Conservation (phyloP, 208 protist species). For the Leishmania aethiopica region DNA sequence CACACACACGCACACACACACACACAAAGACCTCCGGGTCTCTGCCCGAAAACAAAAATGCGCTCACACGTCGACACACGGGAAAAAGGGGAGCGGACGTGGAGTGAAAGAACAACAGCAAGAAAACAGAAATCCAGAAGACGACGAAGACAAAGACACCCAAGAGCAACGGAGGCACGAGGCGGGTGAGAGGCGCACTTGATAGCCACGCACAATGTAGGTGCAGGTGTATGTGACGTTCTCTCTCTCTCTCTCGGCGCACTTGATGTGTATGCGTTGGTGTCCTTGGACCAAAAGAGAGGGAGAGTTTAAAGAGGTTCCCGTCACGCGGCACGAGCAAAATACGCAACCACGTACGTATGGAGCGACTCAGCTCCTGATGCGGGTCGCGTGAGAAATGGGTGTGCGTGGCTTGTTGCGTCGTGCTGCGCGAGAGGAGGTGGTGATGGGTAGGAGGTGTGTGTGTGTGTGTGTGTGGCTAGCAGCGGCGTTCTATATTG, state of each 20-base stretch:
- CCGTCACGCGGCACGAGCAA: not conserved
- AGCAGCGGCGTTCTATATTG: not conserved
- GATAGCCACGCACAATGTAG: not conserved
- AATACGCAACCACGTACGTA: not conserved
- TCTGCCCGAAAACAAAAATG: not conserved
- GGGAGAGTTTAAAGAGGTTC: too few species aligned
- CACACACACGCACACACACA: not conserved
- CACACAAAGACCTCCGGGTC: not conserved
- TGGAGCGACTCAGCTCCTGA: not conserved
- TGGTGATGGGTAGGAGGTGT: not conserved
- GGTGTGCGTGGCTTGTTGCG: not conserved
- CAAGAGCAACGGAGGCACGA: not conserved
- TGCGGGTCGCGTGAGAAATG: not conserved
- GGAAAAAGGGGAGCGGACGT: not conserved
- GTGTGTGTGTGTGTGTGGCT: too few species aligned
- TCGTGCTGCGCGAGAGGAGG: not conserved
- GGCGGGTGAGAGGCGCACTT: not conserved
- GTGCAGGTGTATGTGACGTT: not conserved
- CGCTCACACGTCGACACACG: not conserved
- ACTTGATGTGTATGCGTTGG: not conserved
- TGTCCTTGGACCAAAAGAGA: not conserved
- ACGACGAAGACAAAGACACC: not conserved
- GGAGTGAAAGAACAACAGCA: not conserved
- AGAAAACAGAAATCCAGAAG: conserved; percentile 11
- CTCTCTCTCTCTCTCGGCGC: not conserved